These are phyloP conservation scores for Xylaria flabelliformis DNA, from an alignment of 495 filamentous ascomycete genomes.

Conservation along the genomic window DNA sequence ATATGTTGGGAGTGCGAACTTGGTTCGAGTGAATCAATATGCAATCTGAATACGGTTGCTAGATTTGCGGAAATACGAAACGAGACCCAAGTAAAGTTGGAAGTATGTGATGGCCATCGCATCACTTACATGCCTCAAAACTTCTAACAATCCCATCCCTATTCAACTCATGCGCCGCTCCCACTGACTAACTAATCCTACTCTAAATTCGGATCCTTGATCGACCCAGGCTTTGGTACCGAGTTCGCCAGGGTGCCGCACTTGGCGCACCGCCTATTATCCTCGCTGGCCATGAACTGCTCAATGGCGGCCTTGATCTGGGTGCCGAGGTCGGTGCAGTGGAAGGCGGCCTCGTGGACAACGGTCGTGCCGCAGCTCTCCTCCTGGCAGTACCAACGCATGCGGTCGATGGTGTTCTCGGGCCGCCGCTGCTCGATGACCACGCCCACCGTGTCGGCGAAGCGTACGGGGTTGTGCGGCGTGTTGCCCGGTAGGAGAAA, in stretches of 20 bases:
- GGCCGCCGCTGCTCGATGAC: constrained; percentile 90
- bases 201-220: constrained; percentile 59
- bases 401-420: constrained; percentile 69
- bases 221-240: constrained; percentile 55
- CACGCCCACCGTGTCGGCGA: constrained; percentile 73
- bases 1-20: background rate
- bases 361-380: constrained; percentile 63
- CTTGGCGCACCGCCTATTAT: constrained; percentile 74
- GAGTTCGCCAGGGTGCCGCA: constrained; percentile 77
- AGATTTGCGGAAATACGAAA: background rate
- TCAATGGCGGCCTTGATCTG: constrained; percentile 96
- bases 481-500: constrained; percentile 91
- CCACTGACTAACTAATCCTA: constrained; percentile 13
- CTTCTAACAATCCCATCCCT: background rate
- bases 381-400: constrained; percentile 87
- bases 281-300: constrained; percentile 73
- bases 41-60: background rate
- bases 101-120: background rate
- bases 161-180: background rate
- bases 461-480: constrained; percentile 78
- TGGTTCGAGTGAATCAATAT: background rate
- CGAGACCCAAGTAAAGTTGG: background rate
- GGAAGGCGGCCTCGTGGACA: constrained; percentile 86
- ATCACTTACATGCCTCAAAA: background rate
- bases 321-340: constrained; percentile 91